These are phyloP conservation scores for Schrenkiella parvula DNA, from an alignment of 345 rosid genomes.

Conservation along the genomic window DNA sequence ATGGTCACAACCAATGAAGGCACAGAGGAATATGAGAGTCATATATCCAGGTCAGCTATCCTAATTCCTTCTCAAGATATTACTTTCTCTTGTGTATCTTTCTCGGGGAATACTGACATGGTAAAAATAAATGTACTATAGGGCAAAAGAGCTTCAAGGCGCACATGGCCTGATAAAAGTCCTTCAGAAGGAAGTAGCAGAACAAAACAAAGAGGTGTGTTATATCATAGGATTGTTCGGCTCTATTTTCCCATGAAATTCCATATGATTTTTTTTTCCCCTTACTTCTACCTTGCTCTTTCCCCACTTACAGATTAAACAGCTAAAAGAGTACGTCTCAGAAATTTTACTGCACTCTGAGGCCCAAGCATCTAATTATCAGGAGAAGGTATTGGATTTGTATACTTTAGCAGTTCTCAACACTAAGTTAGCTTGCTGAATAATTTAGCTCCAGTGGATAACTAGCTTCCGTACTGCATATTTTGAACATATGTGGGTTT, in stretches of 20 bases:
- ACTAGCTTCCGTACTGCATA: background rate
- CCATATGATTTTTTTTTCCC: background rate
- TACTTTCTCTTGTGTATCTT: slow-evolving; percentile 6
- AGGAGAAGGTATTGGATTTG: slow-evolving; percentile 62
- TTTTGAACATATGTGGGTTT: background rate
- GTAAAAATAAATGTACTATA: slow-evolving; percentile 38
- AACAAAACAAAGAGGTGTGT: slow-evolving; percentile 63
- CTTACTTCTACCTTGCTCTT: slow-evolving; percentile 7
- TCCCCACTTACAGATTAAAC: slow-evolving; percentile 52
- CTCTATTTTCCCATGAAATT: background rate
- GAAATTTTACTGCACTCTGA: slow-evolving; percentile 85
- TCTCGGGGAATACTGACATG: slow-evolving; percentile 7
- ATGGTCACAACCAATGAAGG: slow-evolving; percentile 36
- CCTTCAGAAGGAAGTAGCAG: slow-evolving; percentile 58
- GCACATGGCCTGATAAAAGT: slow-evolving; percentile 42
- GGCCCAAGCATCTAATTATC: slow-evolving; percentile 83
- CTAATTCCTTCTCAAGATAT: slow-evolving; percentile 13
- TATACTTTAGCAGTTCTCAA: background rate
- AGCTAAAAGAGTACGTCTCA: slow-evolving; percentile 67
- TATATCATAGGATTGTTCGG: slow-evolving; percentile 10
- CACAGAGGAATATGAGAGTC: slow-evolving; percentile 38
- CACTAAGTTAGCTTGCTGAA: background rate
- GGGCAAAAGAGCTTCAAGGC: slow-evolving; percentile 49
- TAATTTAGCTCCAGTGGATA: background rate
- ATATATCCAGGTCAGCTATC: slow-evolving; percentile 43